Evolutionary conservation across 352 stramenopile species (phyloP).

Genomic region (Globisporangium perplexum): DNA sequence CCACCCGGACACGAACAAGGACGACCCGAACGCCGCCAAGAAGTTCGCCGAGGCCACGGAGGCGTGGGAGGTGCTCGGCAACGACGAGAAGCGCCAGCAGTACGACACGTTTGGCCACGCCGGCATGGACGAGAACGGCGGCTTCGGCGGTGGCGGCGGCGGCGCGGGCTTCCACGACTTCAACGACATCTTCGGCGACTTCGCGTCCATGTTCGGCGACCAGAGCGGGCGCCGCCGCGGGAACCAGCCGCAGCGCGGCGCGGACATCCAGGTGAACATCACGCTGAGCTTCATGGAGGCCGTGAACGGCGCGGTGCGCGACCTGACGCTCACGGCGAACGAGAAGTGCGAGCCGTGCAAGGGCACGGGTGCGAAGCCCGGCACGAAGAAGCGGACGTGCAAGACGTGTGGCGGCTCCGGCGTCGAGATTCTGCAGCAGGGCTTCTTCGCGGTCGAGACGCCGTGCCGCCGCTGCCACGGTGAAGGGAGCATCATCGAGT

Average conservation of each 20-base stretch:
- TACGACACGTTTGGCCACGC: constrained; percentile 95
- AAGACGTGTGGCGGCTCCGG: constrained; percentile 76
- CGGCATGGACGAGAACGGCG: constrained; percentile 89
- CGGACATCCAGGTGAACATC: constrained; percentile 94
- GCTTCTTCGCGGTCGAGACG: constrained; percentile 88
- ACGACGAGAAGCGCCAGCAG: constrained; percentile 91
- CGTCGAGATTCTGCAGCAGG: constrained; percentile 84
- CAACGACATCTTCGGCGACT: constrained; percentile 89
- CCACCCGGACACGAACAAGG: constrained; percentile 98
- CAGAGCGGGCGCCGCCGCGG: constrained; percentile 41
- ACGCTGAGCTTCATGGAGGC: constrained; percentile 94
- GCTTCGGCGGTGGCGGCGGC: constrained; percentile 37
- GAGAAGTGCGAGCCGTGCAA: constrained; percentile 77
- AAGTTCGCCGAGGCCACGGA: constrained; percentile 93
- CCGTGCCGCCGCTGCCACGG: constrained; percentile 80
- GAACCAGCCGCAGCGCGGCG: constrained; percentile 81
- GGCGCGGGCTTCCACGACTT: constrained; percentile 73
- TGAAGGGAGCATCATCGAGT: constrained; percentile 80
- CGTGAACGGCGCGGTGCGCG: constrained; percentile 88
- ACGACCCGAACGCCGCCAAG: constrained; percentile 82
- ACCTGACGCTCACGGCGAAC: constrained; percentile 80
- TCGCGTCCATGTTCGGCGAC: constrained; percentile 76
- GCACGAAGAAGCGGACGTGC: constrained; percentile 78
- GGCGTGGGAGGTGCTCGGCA: constrained; percentile 91
- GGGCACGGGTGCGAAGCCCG: constrained; percentile 76